These are phyloP conservation scores for Diaporthe australafricana DNA, from an alignment of 2,329 filamentous ascomycete species.

Conservation along the genomic window DNA sequence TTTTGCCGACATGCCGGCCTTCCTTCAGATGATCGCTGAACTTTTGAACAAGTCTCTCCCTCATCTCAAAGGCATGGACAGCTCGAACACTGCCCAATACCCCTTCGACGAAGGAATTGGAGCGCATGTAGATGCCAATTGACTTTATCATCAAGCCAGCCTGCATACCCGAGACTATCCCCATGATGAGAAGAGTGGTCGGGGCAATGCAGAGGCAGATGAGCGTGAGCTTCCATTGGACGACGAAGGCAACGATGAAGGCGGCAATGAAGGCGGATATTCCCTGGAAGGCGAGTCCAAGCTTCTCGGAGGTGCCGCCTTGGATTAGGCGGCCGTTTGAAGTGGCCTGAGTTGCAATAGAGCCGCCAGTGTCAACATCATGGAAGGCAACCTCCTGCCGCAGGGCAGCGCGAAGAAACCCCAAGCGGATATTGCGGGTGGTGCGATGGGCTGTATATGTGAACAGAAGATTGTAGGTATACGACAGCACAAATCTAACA, in stretches of 20 bases:
- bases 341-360: background rate
- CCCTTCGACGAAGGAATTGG: conserved; percentile 1
- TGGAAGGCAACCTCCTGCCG: conserved; percentile 4
- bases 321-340: background rate
- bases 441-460: background rate
- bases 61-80: conserved; percentile 4
- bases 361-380: background rate
- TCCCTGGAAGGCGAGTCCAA: background rate
- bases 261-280: background rate
- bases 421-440: background rate
- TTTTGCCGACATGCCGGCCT: background rate
- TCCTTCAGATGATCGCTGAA: background rate
- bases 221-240: background rate
- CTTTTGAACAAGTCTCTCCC: background rate
- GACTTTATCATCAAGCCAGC: background rate
- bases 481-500: background rate
- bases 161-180: background rate
- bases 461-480: background rate
- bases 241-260: background rate
- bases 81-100: background rate
- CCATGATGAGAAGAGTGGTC: background rate
- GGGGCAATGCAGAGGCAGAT: background rate
- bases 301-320: background rate
- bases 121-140: background rate
- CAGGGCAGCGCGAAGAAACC: background rate